Evolutionary conservation across 345 rosid genomes (phyloP), one percentile per base, ranked within the genome.

Genomic region (Hypericum perforatum): DNA sequence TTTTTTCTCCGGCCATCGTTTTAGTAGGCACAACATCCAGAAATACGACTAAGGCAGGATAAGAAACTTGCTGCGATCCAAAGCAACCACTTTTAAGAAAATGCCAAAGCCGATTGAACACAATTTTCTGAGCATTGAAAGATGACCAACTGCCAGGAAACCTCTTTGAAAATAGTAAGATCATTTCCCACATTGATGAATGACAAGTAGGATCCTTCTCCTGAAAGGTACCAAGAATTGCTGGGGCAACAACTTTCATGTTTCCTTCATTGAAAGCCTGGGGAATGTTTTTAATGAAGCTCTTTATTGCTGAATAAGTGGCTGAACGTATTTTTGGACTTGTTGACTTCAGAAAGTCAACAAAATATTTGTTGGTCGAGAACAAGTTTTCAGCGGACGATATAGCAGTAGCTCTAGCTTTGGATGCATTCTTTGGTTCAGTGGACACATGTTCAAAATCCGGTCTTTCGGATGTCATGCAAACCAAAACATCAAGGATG

Each of bases 191-290:
- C 90, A 91, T 91, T 37, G 92, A 73, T 50, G 85, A 74, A 74
- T 91, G 95, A 65, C 96, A 91, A 52, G 65, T 45, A 61, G 94
- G 88, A 73, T 91, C 84, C 51, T 78, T 87, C 76, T 91, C 98
- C 63, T 74, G 83, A 68, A 91, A 87, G 57, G 79, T 80, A 66
- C 96, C 96, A 59, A 91, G 91, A 45, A 91, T 58, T 42, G 79
- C 74, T 60, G 85, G 50, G 22, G 88, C 85, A 68, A 91, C 66
- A 12, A 67, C 58, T 75, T 74, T 81, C 67, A 88, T 45, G 58
- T 76, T 83, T 44, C 65, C 79, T 60, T 81, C 95, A 68, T 70
- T 60, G 61, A 88, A 75, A 53, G 63, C 81, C 49, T 82, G 79
- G 70, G 92, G 88, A 65, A 83, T 66, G 64, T 77, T 76, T 73